phyloP scores from a whole-genome alignment of 352 stramenopile genomes.

The Globisporangium nodosum region DNA sequence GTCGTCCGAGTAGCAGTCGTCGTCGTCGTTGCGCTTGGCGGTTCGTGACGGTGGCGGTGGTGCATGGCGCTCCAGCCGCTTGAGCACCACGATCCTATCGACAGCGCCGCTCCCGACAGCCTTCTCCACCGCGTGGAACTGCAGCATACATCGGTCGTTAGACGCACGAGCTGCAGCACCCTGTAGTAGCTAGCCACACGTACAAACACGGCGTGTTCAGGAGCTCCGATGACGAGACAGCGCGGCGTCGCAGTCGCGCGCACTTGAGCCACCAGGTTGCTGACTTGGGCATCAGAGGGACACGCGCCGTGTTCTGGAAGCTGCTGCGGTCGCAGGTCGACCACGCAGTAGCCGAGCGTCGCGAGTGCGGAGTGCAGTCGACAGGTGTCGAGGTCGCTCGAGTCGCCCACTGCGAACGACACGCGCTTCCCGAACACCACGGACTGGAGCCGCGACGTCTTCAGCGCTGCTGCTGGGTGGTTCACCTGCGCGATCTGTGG shows the following conservation, averaged over 20 bases:
- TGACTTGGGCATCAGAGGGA: neutral
- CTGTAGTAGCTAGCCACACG: neutral
- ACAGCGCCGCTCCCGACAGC: conserved; percentile 22
- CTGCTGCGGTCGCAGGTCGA: conserved; percentile 15
- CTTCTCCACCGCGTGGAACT: conserved; percentile 29
- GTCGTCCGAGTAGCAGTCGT: conserved; percentile 48
- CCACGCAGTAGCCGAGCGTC: conserved; percentile 18
- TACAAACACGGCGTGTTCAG: conserved; percentile 23
- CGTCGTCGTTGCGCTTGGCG: conserved; percentile 6
- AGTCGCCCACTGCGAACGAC: conserved; percentile 23
- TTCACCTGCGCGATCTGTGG: conserved; percentile 25
- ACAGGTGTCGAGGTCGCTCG: conserved; percentile 8
- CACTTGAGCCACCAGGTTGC: conserved; percentile 10
- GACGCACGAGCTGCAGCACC: neutral
- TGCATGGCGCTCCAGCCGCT: conserved; percentile 18
- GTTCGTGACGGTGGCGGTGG: conserved; percentile 7
- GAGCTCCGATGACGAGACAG: conserved; percentile 29
- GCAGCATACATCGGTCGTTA: neutral
- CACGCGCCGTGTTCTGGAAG: neutral
- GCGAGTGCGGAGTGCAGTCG: conserved; percentile 17
- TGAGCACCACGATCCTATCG: conserved; percentile 35
- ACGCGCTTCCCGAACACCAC: conserved; percentile 31
- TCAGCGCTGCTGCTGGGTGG: conserved; percentile 3
- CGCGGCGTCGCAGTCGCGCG: conserved; percentile 18
- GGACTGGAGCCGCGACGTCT: conserved; percentile 7